Evolutionary conservation across 2,329 filamentous ascomycete genomes (phyloP).

Genomic region (Claviceps pazoutovae): DNA sequence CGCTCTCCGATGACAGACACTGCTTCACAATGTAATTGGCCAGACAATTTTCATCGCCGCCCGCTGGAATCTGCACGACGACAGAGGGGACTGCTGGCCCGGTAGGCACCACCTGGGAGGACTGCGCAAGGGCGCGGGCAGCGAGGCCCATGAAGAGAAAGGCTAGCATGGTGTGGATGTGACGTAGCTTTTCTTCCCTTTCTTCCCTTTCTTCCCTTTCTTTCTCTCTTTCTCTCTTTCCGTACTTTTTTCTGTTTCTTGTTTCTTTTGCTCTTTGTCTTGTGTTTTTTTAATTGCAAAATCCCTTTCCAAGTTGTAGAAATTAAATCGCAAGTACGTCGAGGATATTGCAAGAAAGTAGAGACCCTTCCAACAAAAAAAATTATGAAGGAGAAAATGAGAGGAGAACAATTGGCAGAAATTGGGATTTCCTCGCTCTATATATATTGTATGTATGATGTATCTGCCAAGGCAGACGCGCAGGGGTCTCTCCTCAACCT

Average conservation of each 20-base stretch:
- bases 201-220: background rate
- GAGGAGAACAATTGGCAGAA: no score
- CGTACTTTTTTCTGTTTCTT: background rate
- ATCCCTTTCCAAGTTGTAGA: no score
- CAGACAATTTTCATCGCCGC: conserved; percentile 18
- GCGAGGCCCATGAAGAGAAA: conserved; percentile 24
- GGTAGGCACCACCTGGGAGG: background rate
- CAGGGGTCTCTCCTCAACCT: no score
- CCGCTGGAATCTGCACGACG: background rate
- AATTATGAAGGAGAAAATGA: no score
- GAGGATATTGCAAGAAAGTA: no score
- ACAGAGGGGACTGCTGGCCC: background rate
- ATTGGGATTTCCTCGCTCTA: no score
- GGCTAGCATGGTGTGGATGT: conserved; percentile 10
- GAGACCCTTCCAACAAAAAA: no score
- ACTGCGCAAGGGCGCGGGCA: conserved; percentile 17
- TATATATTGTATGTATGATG: no score
- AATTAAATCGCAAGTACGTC: no score
- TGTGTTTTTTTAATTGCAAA: background rate
- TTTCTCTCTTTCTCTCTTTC: background rate
- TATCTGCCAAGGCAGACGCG: no score
- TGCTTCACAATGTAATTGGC: conserved; percentile 33
- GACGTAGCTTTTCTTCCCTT: background rate
- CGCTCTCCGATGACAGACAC: conserved; percentile 27
- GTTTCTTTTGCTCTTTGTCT: background rate